A percentile compares a stretch with the other conserved stretches of the same genome.
phyloP scores from a whole-genome alignment of 2,329 filamentous ascomycete species.

The Macroventuria anomochaeta region DNA sequence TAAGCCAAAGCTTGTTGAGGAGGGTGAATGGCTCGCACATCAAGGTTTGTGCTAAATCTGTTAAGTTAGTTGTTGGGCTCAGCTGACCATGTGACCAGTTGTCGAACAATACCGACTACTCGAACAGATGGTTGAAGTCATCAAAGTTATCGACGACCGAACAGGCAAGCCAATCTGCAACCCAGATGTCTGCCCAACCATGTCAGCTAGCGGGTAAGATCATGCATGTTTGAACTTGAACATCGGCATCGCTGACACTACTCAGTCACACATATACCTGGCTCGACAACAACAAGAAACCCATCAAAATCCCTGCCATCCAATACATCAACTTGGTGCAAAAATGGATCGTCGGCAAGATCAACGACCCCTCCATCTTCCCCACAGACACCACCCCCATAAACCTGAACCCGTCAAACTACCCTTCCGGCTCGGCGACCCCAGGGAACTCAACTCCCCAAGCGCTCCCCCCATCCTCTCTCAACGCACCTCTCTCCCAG shows the following conservation, averaged over 20 bases:
- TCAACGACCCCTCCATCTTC: constrained; percentile 88
- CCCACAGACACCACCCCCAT: constrained; percentile 80
- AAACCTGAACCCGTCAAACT: constrained; percentile 67
- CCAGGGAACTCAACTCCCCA: constrained; percentile 52
- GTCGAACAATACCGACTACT: constrained; percentile 91
- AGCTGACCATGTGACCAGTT: constrained; percentile 61
- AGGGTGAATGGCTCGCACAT: constrained; percentile 94
- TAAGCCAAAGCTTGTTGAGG: constrained; percentile 89
- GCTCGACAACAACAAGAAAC: constrained; percentile 86
- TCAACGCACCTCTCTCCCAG: constrained; percentile 65
- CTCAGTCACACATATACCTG: constrained; percentile 89
- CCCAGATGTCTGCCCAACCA: constrained; percentile 80
- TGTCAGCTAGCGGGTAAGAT: constrained; percentile 94
- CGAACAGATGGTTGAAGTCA: constrained; percentile 85
- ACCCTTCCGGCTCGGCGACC: constrained; percentile 60
- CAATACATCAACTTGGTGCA: constrained; percentile 97
- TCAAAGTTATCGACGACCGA: constrained; percentile 84
- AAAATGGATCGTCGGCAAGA: constrained; percentile 96
- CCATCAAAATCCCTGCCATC: constrained; percentile 88
- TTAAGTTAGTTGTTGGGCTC: constrained; percentile 6
- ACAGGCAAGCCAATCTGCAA: constrained; percentile 82
- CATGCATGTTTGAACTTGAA: background rate
- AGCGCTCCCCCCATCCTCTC: constrained; percentile 53
- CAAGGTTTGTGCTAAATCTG: constrained; percentile 67
- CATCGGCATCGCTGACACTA: constrained; percentile 21